Conservation (phyloP, 176 grass and related monocot species). For the Panicum miliaceum region DNA sequence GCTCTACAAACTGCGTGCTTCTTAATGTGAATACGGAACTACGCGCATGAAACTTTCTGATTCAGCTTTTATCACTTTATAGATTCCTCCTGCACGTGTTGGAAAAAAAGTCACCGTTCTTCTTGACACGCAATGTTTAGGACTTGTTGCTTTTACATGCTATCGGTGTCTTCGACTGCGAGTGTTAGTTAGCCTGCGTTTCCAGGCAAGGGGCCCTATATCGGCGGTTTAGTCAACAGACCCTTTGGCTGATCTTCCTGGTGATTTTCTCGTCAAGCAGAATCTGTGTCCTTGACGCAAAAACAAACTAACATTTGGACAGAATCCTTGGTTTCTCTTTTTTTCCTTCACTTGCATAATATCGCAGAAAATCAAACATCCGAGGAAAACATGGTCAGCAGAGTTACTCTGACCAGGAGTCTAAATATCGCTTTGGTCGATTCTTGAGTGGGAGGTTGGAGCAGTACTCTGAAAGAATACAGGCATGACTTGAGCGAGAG, state of each 20-base stretch:
- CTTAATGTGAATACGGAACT: not conserved
- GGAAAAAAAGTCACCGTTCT: not conserved
- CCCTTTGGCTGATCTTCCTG: conserved; percentile 25
- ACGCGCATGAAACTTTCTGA: not conserved
- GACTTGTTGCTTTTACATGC: not conserved
- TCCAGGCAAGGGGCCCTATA: not conserved
- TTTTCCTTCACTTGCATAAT: not conserved
- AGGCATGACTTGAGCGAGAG: not conserved
- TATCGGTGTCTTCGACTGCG: not conserved
- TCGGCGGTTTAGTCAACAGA: not conserved
- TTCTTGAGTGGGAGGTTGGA: not conserved
- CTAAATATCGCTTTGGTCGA: not conserved
- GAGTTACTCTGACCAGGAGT: not conserved
- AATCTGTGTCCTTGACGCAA: conserved; percentile 30
- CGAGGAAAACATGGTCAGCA: not conserved
- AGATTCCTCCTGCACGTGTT: not conserved
- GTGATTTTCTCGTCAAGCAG: not conserved
- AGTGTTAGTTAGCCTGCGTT: not conserved
- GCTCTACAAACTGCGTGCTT: not conserved
- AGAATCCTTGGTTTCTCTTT: not conserved
- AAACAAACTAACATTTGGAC: not conserved
- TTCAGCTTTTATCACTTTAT: not conserved
- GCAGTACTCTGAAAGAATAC: not conserved
- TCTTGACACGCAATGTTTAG: conserved; percentile 22
- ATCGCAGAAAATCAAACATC: not conserved